Conservation (phyloP, 2,329 filamentous ascomycete species). For the Sporothrix curviconia region DNA sequence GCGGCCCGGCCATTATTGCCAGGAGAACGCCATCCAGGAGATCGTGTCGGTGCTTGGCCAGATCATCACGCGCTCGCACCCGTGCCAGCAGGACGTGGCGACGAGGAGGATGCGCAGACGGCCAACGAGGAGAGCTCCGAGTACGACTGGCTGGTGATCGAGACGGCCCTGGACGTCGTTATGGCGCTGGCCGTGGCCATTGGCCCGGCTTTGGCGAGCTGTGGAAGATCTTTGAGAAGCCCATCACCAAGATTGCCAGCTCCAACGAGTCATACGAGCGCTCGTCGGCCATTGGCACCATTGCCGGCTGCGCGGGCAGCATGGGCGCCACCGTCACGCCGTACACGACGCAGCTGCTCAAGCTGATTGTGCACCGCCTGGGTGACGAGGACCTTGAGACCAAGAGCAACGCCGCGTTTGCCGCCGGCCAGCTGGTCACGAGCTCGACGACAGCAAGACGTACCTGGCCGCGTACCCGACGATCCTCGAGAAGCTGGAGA, state of each 20-base stretch:
- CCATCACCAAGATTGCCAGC: constrained; percentile 78
- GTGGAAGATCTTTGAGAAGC: constrained; percentile 95
- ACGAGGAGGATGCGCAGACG: constrained; percentile 70
- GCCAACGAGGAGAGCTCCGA: constrained; percentile 75
- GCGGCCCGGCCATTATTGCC: constrained; percentile 79
- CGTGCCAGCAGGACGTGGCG: constrained; percentile 88
- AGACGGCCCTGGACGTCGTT: constrained; percentile 87
- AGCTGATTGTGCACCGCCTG: constrained; percentile 77
- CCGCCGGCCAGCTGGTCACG: constrained; percentile 75
- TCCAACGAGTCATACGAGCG: constrained; percentile 83
- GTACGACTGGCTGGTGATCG: constrained; percentile 95
- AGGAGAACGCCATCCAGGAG: constrained; percentile 66
- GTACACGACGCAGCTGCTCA: constrained; percentile 69
- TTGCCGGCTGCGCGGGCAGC: constrained; percentile 82
- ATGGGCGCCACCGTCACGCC: constrained; percentile 77
- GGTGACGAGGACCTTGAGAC: constrained; percentile 85
- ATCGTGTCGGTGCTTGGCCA: constrained; percentile 67
- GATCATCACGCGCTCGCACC: constrained; percentile 83
- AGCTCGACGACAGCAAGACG: constrained; percentile 70
- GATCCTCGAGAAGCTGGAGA: constrained; percentile 81
- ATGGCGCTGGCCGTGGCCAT: constrained; percentile 78
- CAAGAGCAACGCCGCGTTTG: constrained; percentile 93
- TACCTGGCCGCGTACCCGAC: constrained; percentile 68
- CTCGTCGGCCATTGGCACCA: constrained; percentile 81
- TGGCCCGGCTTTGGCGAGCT: constrained; percentile 76